Conservation (phyloP, 768 basidiomycete species). For the Boletus subcaerulescens region DNA sequence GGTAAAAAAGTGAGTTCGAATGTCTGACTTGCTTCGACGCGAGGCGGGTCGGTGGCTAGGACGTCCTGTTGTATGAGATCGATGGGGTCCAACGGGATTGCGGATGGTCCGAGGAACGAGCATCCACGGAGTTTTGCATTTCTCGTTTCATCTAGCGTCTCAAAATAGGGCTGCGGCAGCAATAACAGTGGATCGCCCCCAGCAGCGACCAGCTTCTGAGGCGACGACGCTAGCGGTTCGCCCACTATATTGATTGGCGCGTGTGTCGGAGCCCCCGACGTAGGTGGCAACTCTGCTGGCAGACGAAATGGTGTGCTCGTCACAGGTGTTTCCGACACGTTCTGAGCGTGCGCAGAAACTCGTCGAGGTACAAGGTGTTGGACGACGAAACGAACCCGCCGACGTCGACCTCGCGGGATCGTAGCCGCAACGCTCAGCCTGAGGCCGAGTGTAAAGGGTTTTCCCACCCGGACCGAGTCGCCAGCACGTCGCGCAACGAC, state of each 20-base stretch:
- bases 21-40: constrained; percentile 44
- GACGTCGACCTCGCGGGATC: constrained; percentile 34
- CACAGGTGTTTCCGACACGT: constrained; percentile 1
- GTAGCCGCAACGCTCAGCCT: constrained; percentile 50
- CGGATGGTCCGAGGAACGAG: constrained; percentile 51
- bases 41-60: constrained; percentile 17
- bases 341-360: constrained; percentile 12
- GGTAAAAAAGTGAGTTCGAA: constrained; percentile 67
- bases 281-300: constrained; percentile 8
- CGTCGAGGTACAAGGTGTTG: constrained; percentile 60
- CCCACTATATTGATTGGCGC: neutral
- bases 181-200: constrained; percentile 10
- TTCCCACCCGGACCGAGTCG: constrained; percentile 45
- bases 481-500: constrained; percentile 50
- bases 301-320: constrained; percentile 1
- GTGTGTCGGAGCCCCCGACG: constrained; percentile 7
- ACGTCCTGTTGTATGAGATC: constrained; percentile 28
- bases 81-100: constrained; percentile 43
- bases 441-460: constrained; percentile 58
- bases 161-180: constrained; percentile 50
- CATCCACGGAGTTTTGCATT: constrained; percentile 32
- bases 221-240: constrained; percentile 17
- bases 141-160: constrained; percentile 37
- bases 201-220: constrained; percentile 5
- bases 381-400: constrained; percentile 53